Conservation (phyloP, 495 filamentous ascomycete species). For the Tuber magnatum region DNA sequence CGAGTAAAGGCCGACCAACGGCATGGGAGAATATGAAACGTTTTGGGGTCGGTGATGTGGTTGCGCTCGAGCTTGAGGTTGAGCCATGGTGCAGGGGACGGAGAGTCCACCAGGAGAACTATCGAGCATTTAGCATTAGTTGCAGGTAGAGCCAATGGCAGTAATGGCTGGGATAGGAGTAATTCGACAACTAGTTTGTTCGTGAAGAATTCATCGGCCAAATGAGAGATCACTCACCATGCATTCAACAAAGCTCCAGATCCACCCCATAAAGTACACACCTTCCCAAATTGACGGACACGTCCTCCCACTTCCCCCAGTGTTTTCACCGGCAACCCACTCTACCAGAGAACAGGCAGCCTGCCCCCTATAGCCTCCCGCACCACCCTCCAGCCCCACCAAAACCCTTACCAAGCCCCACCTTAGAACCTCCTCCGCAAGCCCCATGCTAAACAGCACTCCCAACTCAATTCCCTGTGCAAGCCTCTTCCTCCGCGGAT, state of each 20-base stretch:
- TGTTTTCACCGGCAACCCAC: slow-evolving; percentile 10
- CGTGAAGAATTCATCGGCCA: not conserved
- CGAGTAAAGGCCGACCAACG: slow-evolving; percentile 21
- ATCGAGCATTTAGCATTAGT: not conserved
- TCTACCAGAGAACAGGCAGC: slow-evolving; percentile 6
- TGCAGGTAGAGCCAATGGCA: not conserved
- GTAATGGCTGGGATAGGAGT: not conserved
- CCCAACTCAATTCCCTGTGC: slow-evolving; percentile 31
- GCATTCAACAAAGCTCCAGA: slow-evolving; percentile 38
- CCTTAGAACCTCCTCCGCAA: slow-evolving; percentile 37
- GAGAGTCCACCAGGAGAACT: slow-evolving; percentile 35
- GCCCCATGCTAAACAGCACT: slow-evolving; percentile 36
- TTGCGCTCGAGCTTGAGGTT: not conserved
- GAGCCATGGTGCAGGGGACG: slow-evolving; percentile 14
- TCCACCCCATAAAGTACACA: slow-evolving; percentile 40
- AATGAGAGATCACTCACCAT: slow-evolving; percentile 27
- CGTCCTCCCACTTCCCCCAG: slow-evolving; percentile 5
- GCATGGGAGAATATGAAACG: slow-evolving; percentile 12
- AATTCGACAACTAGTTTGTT: not conserved
- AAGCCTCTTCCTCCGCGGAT: slow-evolving; percentile 30
- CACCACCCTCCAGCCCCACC: slow-evolving; percentile 28
- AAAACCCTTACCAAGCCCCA: slow-evolving; percentile 40
- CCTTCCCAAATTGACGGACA: slow-evolving; percentile 34
- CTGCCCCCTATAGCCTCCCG: slow-evolving; percentile 35
- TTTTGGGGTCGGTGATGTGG: not conserved